Evolutionary conservation across 352 stramenopile species (phyloP), one percentile per base, ranked within the genome.

Genomic region (Globisporangium nodosum): DNA sequence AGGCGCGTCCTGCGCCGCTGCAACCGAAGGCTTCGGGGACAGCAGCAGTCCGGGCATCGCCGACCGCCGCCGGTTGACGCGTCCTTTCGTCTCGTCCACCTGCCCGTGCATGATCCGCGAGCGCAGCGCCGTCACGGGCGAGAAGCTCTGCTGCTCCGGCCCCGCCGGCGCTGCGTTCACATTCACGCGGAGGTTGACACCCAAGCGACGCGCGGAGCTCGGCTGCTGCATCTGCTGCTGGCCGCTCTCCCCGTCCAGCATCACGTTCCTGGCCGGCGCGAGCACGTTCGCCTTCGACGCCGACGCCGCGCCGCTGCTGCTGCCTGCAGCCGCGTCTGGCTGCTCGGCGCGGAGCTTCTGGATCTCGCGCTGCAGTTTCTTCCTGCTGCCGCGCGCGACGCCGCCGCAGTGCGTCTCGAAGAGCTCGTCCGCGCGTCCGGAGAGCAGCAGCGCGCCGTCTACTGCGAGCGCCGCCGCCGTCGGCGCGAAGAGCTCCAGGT

Each of bases 311-410:
- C 31, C 8, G 12, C 24, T 27, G 24, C 24, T 27, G 24, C 24
- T 27, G 1, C 24, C 24, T 27, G 24, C 24, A 27, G 20, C 47
- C 5, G 16, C 21, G 11, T 59, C 9, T 1, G 52, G 46, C 5
- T 65, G 42, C 20, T 72, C 61, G 13, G 52, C 58, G 45, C 82
- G 73, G n/a, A 94, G 68, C 50, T 91, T 91, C 42, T 87, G 75
- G 52, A 88, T 80, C 60, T 94, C 84, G 7, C 84, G 77, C 59
- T 76, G 67, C 31, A 94, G 59, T 46, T 92, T 92, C 63, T 90
- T 90, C 64, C 90, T 90, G 49, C 88, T 76, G 1, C 77, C 77
- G 4, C 84, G 70, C 55, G 77, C 88, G n/a, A 75, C 77, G 8
- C 61, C 58, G 8, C 54, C 56, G 16, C 65, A 71, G 48, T 73